These are phyloP conservation scores for Coniferiporia sulphurascens DNA, from an alignment of 1,284 basidiomycete species.

Conservation along the genomic window DNA sequence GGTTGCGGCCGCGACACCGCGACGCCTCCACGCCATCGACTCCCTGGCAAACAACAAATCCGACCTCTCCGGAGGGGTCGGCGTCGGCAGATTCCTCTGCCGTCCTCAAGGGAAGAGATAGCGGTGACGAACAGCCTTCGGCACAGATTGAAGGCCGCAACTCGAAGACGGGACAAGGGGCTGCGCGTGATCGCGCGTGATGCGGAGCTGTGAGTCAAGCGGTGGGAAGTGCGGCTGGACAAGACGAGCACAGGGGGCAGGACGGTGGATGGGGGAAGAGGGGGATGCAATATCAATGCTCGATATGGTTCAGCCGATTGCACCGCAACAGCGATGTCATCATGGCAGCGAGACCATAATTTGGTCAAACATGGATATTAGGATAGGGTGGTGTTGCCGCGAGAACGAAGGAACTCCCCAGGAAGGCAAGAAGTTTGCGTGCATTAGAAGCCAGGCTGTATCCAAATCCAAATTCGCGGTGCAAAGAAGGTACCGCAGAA, in stretches of 20 bases:
- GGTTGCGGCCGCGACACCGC: not conserved
- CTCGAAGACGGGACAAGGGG: not conserved
- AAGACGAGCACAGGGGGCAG: too few species aligned
- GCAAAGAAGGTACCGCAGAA: not conserved
- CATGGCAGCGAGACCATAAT: not conserved
- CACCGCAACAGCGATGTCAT: not conserved
- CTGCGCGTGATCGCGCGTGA: not conserved
- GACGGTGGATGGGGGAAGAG: too few species aligned
- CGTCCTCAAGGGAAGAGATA: not conserved
- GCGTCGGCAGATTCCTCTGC: not conserved
- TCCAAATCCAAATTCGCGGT: not conserved
- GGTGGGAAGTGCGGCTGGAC: not conserved
- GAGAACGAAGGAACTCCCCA: not conserved
- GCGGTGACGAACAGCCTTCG: not conserved
- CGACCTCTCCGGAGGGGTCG: not conserved
- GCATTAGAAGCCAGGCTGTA: not conserved
- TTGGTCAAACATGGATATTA: not conserved
- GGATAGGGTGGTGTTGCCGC: constrained; percentile 3
- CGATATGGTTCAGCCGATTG: not conserved
- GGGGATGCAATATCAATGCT: too few species aligned
- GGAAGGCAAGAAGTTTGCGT: not conserved
- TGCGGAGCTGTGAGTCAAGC: not conserved
- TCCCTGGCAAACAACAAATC: not conserved
- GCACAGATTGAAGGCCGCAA: not conserved
- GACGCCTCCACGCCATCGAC: constrained; percentile 7